Base-by-base conservation (phyloP, 225 moss, liverwort and hornwort species). In the Takakia lepidozioides region DNA sequence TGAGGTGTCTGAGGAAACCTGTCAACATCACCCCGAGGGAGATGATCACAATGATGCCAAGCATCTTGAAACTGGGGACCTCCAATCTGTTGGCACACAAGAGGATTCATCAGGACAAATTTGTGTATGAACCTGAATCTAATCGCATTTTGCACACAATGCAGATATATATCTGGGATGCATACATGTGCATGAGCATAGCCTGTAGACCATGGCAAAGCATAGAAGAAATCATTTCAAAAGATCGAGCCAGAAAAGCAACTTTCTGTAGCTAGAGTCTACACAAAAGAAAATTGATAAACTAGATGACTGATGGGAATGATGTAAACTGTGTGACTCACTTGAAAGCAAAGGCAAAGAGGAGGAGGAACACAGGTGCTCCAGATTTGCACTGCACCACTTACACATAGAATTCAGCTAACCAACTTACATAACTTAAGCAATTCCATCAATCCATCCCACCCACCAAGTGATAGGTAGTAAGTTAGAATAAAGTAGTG, bases 321-420 rank as follows among this genome's bases (percentile, higher is more conserved):
- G n/a, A n/a, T n/a, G n/a, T n/a, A n/a, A n/a, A n/a, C n/a, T n/a
- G n/a, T n/a, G n/a, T n/a, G n/a, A n/a, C 95, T 91, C 62, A 98
- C 95, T 85, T 91, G 73, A 98, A 98, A 19, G 85, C 60, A 60
- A 98, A 98, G 10, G 98, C 98, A 53, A 98, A 98, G 54, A 98
- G 69, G 11, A 98, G 91, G 10, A 98, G 68, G 43, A 98, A 98
- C 34, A 98, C 85, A 48, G 98, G 98, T 41, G 87, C 69, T 66
- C 87, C 85, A 59, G 98, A 98, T 72, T 98, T 98, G 51, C 85
- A 83, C 95, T 98, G 67, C 50, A 76, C 49, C 47, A 19, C 23
- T n/a, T 54, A n/a, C n/a, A n/a, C n/a, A n/a, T n/a, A 13, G 51
- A 46, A n/a, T n/a, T 11, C 20, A 14, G 17, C 2, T 14, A 38